Evolutionary conservation across 345 rosid species (phyloP).

Genomic region (Salix suchowensis): DNA sequence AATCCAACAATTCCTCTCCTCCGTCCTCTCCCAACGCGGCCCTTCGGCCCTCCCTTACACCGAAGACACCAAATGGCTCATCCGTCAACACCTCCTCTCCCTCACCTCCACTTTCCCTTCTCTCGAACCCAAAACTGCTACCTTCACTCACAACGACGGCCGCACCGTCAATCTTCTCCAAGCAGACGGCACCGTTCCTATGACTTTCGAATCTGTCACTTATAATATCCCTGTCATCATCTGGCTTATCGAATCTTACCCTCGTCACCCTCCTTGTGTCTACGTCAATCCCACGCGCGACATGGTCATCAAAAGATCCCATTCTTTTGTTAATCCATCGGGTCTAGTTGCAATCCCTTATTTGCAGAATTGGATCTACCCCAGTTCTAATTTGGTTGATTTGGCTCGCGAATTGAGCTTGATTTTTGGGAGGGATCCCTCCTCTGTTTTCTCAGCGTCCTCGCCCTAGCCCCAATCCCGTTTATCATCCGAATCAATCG

Average conservation of each 20-base stretch:
- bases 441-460: conserved; percentile 81
- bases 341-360: conserved; percentile 76
- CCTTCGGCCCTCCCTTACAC: conserved; percentile 72
- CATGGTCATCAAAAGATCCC: conserved; percentile 90
- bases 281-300: conserved; percentile 94
- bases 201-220: conserved; percentile 69
- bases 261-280: conserved; percentile 70
- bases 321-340: conserved; percentile 71
- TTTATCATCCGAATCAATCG: conserved; percentile 16
- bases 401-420: conserved; percentile 50
- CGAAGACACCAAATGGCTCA: conserved; percentile 77
- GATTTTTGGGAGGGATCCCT: conserved; percentile 69
- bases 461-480: conserved; percentile 16
- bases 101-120: conserved; percentile 54
- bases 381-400: conserved; percentile 73
- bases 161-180: conserved; percentile 84
- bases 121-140: conserved; percentile 75
- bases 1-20: conserved; percentile 67
- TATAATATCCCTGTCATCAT: conserved; percentile 87
- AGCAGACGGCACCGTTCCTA: conserved; percentile 85
- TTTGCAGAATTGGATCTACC: conserved; percentile 80
- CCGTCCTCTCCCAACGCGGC: conserved; percentile 82
- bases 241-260: conserved; percentile 94
- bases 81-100: conserved; percentile 83
- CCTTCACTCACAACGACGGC: conserved; percentile 95